Base-by-base conservation (phyloP, 2,329 filamentous ascomycete genomes). In the Penicillium sp. region DNA sequence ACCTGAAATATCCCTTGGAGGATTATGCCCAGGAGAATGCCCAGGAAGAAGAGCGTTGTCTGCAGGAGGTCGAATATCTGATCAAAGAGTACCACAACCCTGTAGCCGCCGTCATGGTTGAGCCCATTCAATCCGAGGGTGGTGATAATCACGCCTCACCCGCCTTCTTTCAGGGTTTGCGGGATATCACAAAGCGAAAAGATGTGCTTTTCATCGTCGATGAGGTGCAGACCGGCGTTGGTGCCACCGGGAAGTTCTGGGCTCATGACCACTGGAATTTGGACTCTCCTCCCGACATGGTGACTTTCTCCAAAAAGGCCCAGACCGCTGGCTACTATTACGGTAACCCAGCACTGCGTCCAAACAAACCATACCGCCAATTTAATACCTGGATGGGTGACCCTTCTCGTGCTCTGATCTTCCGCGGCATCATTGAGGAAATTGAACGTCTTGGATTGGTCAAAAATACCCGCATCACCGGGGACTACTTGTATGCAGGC, bases 361-460 rank as follows among this genome's bases (percentile, higher is more conserved):
- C 88, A 46, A 94, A 94, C 73, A 89, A 89, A 75, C 84, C 89
- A 4, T 95, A 94, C 74, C 82, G 88, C 45, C 88, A 95, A 69
- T 95, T 95, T 76, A 95, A 95, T 75, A 95, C 87, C 32, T 95
- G 88, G 88, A 93, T 95, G 83, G 88, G 88, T 56, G 88, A 95
- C 69, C 88, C 88, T 11, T 82, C 84, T 10, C 81, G 86, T 43
- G 86, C 84, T 11, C 71, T 95, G 43, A 75, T 95, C 50, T 94
- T 93, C 81, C 79, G 84, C 47, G 83, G 80, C 57, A 94, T 95
- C 68, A 77, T 90, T 59, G 68, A 84, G 41, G 87, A 95, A 70
- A 81, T 94, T 32, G 47, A 49, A 39, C 47, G 47, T 34, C 72
- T 85, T 40, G 77, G 83, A 55, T 75, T 95, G n/a, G 85, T 95